A percentile compares a stretch with the other conserved stretches of the same genome.
These are phyloP conservation scores for Pholiota conissans DNA, from an alignment of 768 basidiomycete genomes.

Conservation along the genomic window DNA sequence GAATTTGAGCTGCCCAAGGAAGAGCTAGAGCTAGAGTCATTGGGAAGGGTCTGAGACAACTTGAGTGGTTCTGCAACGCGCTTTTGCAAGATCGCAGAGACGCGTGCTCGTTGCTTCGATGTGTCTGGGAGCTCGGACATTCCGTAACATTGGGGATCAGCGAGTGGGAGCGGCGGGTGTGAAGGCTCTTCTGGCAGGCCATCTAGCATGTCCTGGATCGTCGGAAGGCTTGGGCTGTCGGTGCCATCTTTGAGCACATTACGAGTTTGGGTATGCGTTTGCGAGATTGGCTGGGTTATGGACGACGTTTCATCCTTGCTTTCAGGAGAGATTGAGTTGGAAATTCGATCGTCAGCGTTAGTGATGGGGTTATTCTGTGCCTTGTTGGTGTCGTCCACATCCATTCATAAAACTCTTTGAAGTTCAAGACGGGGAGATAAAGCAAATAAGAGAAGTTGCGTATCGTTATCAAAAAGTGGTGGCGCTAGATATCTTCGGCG, in stretches of 20 bases:
- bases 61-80: not conserved
- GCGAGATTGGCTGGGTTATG: not conserved
- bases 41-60: not conserved
- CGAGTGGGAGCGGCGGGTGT: no score
- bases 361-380: not conserved
- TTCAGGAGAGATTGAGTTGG: not conserved
- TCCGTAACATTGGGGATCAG: slow-evolving; percentile 39
- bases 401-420: no score
- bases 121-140: slow-evolving; percentile 46
- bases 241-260: not conserved
- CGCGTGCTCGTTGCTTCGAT: slow-evolving; percentile 32
- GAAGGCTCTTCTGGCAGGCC: not conserved
- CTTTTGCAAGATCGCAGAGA: slow-evolving; percentile 21
- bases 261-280: not conserved
- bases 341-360: not conserved
- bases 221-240: not conserved
- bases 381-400: no score
- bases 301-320: not conserved
- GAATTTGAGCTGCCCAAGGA: no score
- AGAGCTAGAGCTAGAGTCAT: not conserved
- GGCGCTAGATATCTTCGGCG: no score
- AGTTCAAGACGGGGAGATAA: no score
- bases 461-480: no score
- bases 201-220: not conserved
- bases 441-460: no score